Evolutionary conservation across 2,329 filamentous ascomycete species (phyloP).

Genomic region (Albophoma yamanashiensis): DNA sequence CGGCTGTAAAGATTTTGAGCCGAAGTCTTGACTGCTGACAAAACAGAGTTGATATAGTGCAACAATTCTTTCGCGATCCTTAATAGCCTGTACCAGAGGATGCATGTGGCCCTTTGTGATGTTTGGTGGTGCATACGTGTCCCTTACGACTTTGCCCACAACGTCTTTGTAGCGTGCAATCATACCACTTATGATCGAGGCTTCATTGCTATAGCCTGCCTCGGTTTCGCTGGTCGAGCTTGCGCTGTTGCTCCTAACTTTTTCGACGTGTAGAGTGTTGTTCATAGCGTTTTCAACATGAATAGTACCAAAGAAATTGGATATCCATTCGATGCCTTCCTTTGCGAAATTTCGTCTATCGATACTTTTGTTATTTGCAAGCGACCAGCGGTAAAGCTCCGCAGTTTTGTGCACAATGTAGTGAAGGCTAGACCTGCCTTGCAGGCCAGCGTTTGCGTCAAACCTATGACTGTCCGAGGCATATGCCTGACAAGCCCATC

Average conservation of each 20-base stretch:
- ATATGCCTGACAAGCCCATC: conserved; percentile 1
- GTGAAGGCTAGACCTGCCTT: background rate
- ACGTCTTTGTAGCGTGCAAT: conserved; percentile 3
- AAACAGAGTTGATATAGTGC: conserved; percentile 4
- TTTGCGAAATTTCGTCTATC: background rate
- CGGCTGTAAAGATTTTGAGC: background rate
- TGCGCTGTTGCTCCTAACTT: background rate
- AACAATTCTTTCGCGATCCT: background rate
- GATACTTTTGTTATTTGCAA: background rate
- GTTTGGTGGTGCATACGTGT: background rate
- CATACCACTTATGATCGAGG: background rate
- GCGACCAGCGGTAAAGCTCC: conserved; percentile 4
- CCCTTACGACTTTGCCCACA: background rate
- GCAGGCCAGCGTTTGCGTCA: background rate
- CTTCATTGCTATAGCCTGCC: background rate
- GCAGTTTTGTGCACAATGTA: background rate
- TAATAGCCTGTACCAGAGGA: conserved; percentile 1
- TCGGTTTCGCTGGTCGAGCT: no score
- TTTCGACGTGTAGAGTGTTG: background rate
- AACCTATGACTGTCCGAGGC: background rate
- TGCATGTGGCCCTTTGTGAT: background rate
- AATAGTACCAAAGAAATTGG: background rate
- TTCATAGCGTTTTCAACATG: background rate
- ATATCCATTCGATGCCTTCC: conserved; percentile 3
- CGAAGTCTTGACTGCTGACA: background rate